phyloP scores from a whole-genome alignment of 257 asterid genomes.

The Verbena officinalis region DNA sequence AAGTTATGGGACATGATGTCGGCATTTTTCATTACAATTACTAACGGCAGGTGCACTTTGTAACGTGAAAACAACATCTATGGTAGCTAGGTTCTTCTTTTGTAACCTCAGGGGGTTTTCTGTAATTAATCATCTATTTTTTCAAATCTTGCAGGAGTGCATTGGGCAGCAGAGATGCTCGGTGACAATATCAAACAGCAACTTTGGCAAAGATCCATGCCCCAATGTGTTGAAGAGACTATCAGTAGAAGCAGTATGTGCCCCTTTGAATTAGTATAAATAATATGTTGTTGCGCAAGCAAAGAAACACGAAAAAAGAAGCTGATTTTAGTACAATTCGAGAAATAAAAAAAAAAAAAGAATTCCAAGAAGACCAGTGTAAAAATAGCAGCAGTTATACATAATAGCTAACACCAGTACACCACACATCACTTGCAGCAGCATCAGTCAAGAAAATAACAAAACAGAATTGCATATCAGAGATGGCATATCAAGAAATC shows the following conservation, averaged over 20 bases:
- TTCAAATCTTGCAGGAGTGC: conserved; percentile 60
- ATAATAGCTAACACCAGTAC: too few species aligned
- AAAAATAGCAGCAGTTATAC: too few species aligned
- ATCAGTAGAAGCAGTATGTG: conserved; percentile 82
- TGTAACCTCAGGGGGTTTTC: too few species aligned
- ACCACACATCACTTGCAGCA: too few species aligned
- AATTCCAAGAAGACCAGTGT: conserved; percentile 2
- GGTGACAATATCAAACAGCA: conserved; percentile 68
- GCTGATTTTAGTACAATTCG: too few species aligned
- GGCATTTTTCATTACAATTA: too few species aligned
- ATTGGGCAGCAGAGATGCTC: conserved; percentile 74
- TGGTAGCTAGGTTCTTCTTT: too few species aligned
- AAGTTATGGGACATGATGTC: too few species aligned
- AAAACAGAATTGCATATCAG: neutral
- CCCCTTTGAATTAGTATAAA: conserved; percentile 39
- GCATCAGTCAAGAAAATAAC: too few species aligned
- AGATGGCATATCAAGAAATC: neutral
- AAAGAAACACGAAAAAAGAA: conserved; percentile 20
- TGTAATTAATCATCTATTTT: too few species aligned
- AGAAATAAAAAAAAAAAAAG: neutral
- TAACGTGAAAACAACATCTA: too few species aligned
- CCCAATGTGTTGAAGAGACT: conserved; percentile 70
- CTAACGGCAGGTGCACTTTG: too few species aligned
- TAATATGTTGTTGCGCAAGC: neutral
- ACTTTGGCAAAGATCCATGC: conserved; percentile 83